Evolutionary conservation across 2,329 filamentous ascomycete species (phyloP).

Genomic region (Cladosporium oxysporum): DNA sequence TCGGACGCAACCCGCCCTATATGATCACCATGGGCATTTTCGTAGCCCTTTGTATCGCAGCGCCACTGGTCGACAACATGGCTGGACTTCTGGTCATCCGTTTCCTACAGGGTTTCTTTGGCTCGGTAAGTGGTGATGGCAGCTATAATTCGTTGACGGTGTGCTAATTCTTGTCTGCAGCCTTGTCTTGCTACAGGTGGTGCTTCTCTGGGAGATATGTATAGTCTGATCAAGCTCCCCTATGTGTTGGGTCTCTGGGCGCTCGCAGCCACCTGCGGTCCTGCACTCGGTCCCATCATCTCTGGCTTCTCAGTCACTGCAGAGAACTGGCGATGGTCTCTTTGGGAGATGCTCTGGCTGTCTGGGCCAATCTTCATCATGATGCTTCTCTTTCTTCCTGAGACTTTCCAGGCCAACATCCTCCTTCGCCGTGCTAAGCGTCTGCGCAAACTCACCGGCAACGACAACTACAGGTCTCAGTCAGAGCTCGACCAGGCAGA

Average conservation of each 20-base stretch:
- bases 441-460: slow-evolving; percentile 63
- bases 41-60: slow-evolving; percentile 65
- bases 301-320: slow-evolving; percentile 60
- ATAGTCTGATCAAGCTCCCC: slow-evolving; percentile 56
- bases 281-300: slow-evolving; percentile 61
- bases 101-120: slow-evolving; percentile 67
- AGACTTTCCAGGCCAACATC: slow-evolving; percentile 61
- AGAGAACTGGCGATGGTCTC: slow-evolving; percentile 62
- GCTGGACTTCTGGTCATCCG: slow-evolving; percentile 52
- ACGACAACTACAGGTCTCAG: slow-evolving; percentile 58
- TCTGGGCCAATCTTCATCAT: slow-evolving; percentile 58
- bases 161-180: background rate
- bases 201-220: slow-evolving; percentile 46
- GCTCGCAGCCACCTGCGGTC: slow-evolving; percentile 50
- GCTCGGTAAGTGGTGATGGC: slow-evolving; percentile 40
- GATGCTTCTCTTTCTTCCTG: slow-evolving; percentile 62
- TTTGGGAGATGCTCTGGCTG: slow-evolving; percentile 64
- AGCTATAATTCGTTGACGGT: background rate
- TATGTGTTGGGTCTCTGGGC: slow-evolving; percentile 64
- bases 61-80: slow-evolving; percentile 50
- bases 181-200: slow-evolving; percentile 63
- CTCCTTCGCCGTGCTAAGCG: slow-evolving; percentile 61
- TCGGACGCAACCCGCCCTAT: slow-evolving; percentile 70
- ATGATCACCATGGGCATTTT: slow-evolving; percentile 68
- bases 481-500: slow-evolving; percentile 65